Conservation (phyloP, 306 rosid genomes). For the Luffa aegyptiaca region DNA sequence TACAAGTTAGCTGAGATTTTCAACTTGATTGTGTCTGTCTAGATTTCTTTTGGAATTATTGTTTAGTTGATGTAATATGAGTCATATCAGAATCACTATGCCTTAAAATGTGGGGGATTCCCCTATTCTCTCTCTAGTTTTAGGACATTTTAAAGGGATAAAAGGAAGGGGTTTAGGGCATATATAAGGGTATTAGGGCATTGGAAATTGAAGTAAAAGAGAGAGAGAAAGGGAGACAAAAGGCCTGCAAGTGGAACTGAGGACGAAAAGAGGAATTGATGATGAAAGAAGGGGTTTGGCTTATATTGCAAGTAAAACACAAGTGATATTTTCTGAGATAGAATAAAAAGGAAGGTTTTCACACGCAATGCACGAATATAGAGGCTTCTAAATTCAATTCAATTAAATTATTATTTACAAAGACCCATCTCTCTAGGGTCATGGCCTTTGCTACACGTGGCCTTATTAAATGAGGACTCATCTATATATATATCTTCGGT, state of each 20-base stretch:
- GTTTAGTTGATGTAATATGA: background rate
- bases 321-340: background rate
- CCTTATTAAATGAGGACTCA: too few relatives aligned
- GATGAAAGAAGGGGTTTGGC: background rate
- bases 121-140: background rate
- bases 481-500: background rate
- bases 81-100: background rate
- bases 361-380: conserved; percentile 10
- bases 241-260: background rate
- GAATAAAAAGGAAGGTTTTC: background rate
- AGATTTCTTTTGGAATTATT: too few relatives aligned
- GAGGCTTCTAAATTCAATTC: background rate
- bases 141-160: background rate
- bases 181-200: background rate
- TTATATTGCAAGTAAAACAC: background rate
- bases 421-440: background rate
- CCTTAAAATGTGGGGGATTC: background rate
- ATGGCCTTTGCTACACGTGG: background rate
- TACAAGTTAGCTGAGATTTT: too few relatives aligned
- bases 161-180: background rate
- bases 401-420: too few relatives aligned
- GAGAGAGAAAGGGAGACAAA: background rate
- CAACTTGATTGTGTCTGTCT: too few relatives aligned
- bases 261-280: background rate
- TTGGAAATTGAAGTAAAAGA: conserved; percentile 4